Base-by-base conservation (phyloP, 1,284 basidiomycete species). In the Moesziomyces globuligerus region DNA sequence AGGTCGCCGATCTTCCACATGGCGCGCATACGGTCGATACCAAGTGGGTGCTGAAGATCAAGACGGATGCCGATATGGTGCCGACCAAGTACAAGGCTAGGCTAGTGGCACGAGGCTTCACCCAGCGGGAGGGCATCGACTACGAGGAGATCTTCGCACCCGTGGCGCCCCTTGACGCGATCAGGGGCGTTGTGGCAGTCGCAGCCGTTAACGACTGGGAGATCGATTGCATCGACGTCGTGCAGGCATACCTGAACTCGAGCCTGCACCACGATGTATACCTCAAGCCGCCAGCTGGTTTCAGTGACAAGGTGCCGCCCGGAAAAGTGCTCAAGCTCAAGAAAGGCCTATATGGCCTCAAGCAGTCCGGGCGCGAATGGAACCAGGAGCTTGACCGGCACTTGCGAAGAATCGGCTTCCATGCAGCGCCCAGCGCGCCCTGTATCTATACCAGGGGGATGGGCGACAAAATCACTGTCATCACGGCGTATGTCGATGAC, bases 361-460 rank as follows among this genome's bases (percentile, higher is more conserved):
- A 48, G n/a, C 47, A 48, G 24, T 48, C 47, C 3, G 47, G 47
- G 17, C 11, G 36, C 3, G 47, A 48, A 39, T 48, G 47, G 47
- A 38, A 48, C 24, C 15, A 4, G 18, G 21, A 26, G 17, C n/a
- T 48, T 15, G 34, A 38, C 47, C 38, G 25, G 17, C 23, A 15
- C 23, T 21, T 48, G 25, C 15, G 25, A 13, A 15, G 5, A 6
- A 46, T 46, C 5, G 25, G 15, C 18, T 46, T 46, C 28, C 15
- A 26, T 4, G 4, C 17, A 23, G 8, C 23, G 20, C 7, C 8
- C 9, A 18, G 41, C 23, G 41, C 41, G 5, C 41, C 36, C 7
- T 38, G 36, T n/a, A n/a, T 38, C 8, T 38, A 38, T 18, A 38
- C 20, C 20, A 38, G 17, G 17, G 36, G 36, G 6, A 11, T 17